Percentiles rank a stretch among this genome's conserved stretches.
Evolutionary conservation across 2,329 filamentous ascomycete genomes (phyloP).

Genomic region (Helotiales sp.): DNA sequence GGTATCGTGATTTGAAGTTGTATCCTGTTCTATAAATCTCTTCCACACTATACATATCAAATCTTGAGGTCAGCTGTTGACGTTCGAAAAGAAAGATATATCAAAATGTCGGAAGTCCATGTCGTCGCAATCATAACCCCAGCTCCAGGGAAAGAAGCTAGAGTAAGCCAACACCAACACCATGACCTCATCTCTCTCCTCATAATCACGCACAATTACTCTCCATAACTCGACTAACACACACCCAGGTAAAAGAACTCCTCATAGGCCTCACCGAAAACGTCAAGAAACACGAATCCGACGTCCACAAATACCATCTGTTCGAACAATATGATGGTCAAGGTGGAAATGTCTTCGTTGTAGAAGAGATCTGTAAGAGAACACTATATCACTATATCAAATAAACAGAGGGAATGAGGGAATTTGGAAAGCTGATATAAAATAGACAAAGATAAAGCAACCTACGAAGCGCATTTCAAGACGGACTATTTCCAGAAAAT

Average conservation of each 20-base stretch:
- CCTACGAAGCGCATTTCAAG: constrained; percentile 20
- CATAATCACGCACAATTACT: too few relatives aligned
- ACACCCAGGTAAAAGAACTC: constrained; percentile 11
- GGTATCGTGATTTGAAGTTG: too few relatives aligned
- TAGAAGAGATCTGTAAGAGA: constrained; percentile 21
- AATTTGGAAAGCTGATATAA: not conserved
- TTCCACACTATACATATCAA: not conserved
- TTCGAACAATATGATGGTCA: constrained; percentile 21
- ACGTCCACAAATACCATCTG: constrained; percentile 20
- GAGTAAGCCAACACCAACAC: too few relatives aligned
- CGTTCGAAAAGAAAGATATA: not conserved
- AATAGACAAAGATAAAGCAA: constrained; percentile 15
- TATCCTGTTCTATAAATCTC: not conserved
- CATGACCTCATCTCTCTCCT: too few relatives aligned
- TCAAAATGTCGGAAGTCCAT: constrained; percentile 17
- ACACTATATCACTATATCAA: too few relatives aligned
- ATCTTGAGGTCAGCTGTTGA: not conserved
- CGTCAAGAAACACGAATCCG: constrained; percentile 16
- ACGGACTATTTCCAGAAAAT: constrained; percentile 17
- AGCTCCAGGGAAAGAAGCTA: constrained; percentile 22
- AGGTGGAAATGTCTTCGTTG: constrained; percentile 16
- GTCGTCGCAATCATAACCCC: constrained; percentile 20
- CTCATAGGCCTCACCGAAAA: constrained; percentile 15
- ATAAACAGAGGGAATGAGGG: too few relatives aligned
- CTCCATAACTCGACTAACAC: not conserved